Evolutionary conservation across 1,139 yeast species (phyloP).

Genomic region (Yamadazyma atlantica): DNA sequence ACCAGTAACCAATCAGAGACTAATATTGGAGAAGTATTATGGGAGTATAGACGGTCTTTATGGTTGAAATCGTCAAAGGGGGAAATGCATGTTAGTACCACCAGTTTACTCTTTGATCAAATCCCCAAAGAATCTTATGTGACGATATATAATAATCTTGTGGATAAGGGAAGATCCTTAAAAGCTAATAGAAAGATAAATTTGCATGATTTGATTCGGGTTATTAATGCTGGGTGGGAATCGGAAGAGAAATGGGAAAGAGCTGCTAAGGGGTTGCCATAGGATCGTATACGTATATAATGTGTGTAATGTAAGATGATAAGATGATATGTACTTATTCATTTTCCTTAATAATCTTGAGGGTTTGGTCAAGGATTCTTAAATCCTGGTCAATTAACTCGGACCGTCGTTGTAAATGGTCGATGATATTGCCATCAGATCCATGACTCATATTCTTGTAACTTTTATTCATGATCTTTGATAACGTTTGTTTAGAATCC

Average conservation of each 20-base stretch:
- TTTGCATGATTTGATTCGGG: slow-evolving; percentile 55
- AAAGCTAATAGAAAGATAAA: slow-evolving; percentile 53
- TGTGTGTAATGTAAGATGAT: too few relatives aligned
- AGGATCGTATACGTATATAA: too few relatives aligned
- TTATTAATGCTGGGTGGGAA: slow-evolving; percentile 71
- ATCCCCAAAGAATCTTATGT: slow-evolving; percentile 51
- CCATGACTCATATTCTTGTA: slow-evolving; percentile 13
- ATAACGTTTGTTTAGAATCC: slow-evolving; percentile 20
- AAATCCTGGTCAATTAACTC: slow-evolving; percentile 49
- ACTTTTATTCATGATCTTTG: slow-evolving; percentile 19
- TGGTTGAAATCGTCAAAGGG: slow-evolving; percentile 43
- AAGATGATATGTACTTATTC: slow-evolving; percentile 13
- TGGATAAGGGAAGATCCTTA: slow-evolving; percentile 57
- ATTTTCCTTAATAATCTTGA: slow-evolving; percentile 18
- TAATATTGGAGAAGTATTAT: slow-evolving; percentile 49
- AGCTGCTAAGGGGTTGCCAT: slow-evolving; percentile 48
- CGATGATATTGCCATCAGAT: slow-evolving; percentile 22
- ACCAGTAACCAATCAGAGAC: slow-evolving; percentile 17
- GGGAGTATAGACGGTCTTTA: slow-evolving; percentile 58
- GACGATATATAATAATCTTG: slow-evolving; percentile 55
- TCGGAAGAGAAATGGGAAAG: slow-evolving; percentile 64
- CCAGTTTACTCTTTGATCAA: slow-evolving; percentile 31
- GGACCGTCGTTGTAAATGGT: slow-evolving; percentile 38
- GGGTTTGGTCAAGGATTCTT: slow-evolving; percentile 44
- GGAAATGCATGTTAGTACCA: slow-evolving; percentile 15